phyloP scores from a whole-genome alignment of 108 stramenopile genomes.

The Asterionellopsis glacialis region DNA sequence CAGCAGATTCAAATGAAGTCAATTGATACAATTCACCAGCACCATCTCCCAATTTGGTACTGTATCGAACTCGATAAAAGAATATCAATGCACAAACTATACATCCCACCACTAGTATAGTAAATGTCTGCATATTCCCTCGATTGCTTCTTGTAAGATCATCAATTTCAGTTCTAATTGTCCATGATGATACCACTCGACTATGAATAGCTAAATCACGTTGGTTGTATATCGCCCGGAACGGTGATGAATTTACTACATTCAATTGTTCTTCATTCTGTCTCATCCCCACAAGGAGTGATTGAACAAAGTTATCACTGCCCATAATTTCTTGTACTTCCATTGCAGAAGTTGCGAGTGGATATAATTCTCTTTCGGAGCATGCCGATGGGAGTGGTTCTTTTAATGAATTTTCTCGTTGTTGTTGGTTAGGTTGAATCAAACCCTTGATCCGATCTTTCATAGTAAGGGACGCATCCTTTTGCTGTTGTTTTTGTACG shows the following conservation, averaged over 20 bases:
- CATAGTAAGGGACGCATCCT: no score
- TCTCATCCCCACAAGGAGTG: background rate
- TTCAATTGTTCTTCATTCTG: background rate
- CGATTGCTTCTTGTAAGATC: background rate
- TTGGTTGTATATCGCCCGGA: background rate
- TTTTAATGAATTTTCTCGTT: no score
- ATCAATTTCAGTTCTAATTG: conserved; percentile 44
- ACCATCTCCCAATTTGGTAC: no score
- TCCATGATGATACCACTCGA: conserved; percentile 39
- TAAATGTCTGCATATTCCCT: background rate
- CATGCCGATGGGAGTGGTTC: no score
- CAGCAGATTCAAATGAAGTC: background rate
- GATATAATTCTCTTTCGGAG: conserved; percentile 1
- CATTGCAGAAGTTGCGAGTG: background rate
- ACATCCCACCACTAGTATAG: background rate
- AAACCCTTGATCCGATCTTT: no score
- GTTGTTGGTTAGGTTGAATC: no score
- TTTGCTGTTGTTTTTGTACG: no score
- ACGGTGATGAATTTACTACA: background rate
- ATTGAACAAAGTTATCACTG: background rate
- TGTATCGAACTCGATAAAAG: background rate
- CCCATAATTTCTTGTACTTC: background rate
- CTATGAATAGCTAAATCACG: background rate
- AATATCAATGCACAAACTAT: background rate
- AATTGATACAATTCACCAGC: no score